Conservation (phyloP, 345 rosid species). For the Raphanus raphanistrum region DNA sequence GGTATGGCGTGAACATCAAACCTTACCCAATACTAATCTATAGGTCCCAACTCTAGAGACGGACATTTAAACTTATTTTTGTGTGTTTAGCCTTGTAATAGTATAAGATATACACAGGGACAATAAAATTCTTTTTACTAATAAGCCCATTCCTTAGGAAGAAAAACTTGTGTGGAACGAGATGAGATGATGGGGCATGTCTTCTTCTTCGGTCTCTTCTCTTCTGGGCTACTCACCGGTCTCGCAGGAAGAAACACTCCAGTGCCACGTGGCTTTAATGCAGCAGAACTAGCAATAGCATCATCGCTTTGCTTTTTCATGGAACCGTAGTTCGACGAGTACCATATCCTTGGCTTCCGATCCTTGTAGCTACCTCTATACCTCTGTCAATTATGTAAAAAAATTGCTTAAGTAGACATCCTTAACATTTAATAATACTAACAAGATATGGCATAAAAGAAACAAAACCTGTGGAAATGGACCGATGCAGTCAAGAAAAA, state of each 20-base stretch:
- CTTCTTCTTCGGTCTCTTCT: conserved; percentile 22
- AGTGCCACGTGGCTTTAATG: conserved; percentile 34
- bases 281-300: background rate
- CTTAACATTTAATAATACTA: background rate
- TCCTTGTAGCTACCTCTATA: background rate
- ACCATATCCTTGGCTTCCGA: conserved; percentile 14
- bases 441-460: background rate
- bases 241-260: conserved; percentile 39
- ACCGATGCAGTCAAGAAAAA: conserved; percentile 30
- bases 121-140: conserved; percentile 1
- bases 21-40: background rate
- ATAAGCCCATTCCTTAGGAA: conserved; percentile 40
- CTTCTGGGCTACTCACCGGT: conserved; percentile 13
- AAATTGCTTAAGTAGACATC: conserved; percentile 1
- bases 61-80: background rate
- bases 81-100: background rate
- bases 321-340: conserved; percentile 1
- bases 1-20: background rate
- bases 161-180: conserved; percentile 32
- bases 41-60: background rate
- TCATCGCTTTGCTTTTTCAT: background rate
- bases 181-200: conserved; percentile 21
- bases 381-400: conserved; percentile 15
- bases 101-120: conserved; percentile 15
- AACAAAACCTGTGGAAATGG: conserved; percentile 33